Evolutionary conservation across 805 yeast species (phyloP).

Genomic region (Cyberlindnera xylosilytica): DNA sequence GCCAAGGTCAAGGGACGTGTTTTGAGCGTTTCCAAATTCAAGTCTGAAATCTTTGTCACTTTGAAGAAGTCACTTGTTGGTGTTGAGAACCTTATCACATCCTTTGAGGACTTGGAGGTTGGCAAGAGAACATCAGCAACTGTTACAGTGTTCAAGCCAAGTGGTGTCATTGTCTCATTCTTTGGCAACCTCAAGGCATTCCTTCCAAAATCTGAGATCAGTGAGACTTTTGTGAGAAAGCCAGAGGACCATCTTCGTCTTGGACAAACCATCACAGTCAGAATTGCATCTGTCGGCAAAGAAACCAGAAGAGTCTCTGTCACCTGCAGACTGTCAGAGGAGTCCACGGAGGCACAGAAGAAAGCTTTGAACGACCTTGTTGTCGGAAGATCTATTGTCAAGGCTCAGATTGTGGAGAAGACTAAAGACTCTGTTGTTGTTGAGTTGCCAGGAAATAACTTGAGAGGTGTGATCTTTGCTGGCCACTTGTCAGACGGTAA

Average conservation of each 20-base stretch:
- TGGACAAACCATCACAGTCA: conserved; percentile 81
- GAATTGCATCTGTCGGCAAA: conserved; percentile 54
- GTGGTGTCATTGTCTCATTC: conserved; percentile 82
- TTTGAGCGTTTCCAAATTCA: conserved; percentile 42
- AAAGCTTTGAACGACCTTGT: conserved; percentile 43
- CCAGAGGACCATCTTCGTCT: conserved; percentile 75
- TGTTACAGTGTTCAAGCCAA: conserved; percentile 63
- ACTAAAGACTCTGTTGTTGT: conserved; percentile 70
- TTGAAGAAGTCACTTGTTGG: conserved; percentile 81
- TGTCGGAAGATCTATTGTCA: conserved; percentile 61
- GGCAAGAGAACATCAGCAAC: conserved; percentile 65
- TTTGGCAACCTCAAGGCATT: conserved; percentile 77
- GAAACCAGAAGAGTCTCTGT: conserved; percentile 58
- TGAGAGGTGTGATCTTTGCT: conserved; percentile 68
- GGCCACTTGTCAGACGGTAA: conserved; percentile 80
- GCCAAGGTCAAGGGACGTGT: conserved; percentile 75
- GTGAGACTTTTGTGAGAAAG: conserved; percentile 78
- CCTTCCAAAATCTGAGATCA: conserved; percentile 83
- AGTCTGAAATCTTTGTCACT: conserved; percentile 58
- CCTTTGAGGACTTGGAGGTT: conserved; percentile 53
- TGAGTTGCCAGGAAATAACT: conserved; percentile 44
- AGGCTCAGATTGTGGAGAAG: conserved; percentile 66
- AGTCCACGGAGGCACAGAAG: conserved; percentile 44
- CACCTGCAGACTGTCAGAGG: conserved; percentile 66
- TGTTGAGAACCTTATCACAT: conserved; percentile 34